These are phyloP conservation scores for Entophlyctis helioformis DNA, from an alignment of 192 early-diverging fungal species.

Conservation along the genomic window DNA sequence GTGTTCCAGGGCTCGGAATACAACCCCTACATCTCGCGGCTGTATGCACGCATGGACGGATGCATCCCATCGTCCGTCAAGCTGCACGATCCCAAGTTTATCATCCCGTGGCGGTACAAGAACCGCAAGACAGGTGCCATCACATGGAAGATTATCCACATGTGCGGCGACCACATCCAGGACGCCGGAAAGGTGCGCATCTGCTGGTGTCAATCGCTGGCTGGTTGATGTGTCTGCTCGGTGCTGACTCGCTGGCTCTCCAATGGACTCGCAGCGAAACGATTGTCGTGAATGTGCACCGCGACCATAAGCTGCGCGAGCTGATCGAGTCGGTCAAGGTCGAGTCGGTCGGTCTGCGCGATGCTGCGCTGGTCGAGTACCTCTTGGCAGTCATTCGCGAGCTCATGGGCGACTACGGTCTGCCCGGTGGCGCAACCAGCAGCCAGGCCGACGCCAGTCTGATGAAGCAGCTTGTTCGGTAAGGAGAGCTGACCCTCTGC, in stretches of 20 bases:
- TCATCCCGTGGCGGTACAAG: slow-evolving; percentile 37
- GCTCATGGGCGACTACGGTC: slow-evolving; percentile 29
- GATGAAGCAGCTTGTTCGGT: slow-evolving; percentile 25
- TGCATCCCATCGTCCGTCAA: slow-evolving; percentile 29
- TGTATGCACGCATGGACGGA: slow-evolving; percentile 29
- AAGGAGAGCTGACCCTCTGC: neutral
- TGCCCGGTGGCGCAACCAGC: slow-evolving; percentile 30
- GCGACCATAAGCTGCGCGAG: slow-evolving; percentile 13
- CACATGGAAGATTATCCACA: slow-evolving; percentile 37
- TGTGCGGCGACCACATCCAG: slow-evolving; percentile 20
- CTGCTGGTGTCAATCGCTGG: neutral
- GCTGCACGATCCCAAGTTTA: slow-evolving; percentile 17
- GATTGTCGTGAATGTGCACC: slow-evolving; percentile 24
- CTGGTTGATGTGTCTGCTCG: neutral
- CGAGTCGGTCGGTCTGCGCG: slow-evolving; percentile 1
- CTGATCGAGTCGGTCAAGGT: slow-evolving; percentile 12
- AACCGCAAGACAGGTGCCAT: slow-evolving; percentile 23
- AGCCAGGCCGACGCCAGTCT: slow-evolving; percentile 21
- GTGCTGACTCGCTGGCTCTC: neutral
- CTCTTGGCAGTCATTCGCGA: slow-evolving; percentile 21
- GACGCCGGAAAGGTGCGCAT: slow-evolving; percentile 27
- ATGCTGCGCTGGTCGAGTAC: slow-evolving; percentile 24
- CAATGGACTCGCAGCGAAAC: slow-evolving; percentile 12
- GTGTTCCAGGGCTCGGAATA: slow-evolving; percentile 23
- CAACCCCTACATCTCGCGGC: slow-evolving; percentile 16